phyloP scores from a whole-genome alignment of 1,284 basidiomycete species.

The Cutaneotrichosporon dermatis region DNA sequence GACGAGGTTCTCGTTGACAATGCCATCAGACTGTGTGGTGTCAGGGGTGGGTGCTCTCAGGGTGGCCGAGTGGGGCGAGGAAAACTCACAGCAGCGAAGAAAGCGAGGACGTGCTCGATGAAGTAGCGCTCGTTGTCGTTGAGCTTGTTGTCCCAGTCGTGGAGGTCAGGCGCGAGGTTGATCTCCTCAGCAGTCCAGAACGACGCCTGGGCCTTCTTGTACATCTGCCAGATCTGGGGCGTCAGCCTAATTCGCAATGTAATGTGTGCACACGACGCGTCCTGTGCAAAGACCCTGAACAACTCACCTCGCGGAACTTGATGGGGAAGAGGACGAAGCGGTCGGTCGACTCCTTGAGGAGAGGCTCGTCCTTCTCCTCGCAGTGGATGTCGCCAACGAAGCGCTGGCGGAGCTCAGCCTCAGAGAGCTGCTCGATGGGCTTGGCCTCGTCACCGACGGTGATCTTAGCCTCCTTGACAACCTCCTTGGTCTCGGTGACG shows the following conservation, averaged over 20 bases:
- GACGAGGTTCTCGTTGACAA: slow-evolving; percentile 95
- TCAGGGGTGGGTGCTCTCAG: no score
- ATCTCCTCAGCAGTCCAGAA: slow-evolving; percentile 99
- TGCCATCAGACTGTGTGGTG: slow-evolving; percentile 68
- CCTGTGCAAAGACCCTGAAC: neutral
- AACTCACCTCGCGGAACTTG: slow-evolving; percentile 77
- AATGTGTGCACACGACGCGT: neutral
- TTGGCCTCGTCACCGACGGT: neutral
- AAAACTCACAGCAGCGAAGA: slow-evolving; percentile 41
- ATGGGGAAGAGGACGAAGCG: slow-evolving; percentile 89
- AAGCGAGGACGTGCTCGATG: slow-evolving; percentile 92
- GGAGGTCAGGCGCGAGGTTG: slow-evolving; percentile 87
- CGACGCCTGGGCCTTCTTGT: slow-evolving; percentile 69
- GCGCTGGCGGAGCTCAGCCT: slow-evolving; percentile 39
- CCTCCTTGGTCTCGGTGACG: slow-evolving; percentile 27
- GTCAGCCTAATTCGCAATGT: neutral
- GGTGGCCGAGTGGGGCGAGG: no score
- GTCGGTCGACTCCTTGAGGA: slow-evolving; percentile 65
- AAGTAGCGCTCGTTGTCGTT: slow-evolving; percentile 94
- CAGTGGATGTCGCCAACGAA: slow-evolving; percentile 53
- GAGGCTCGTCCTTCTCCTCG: slow-evolving; percentile 65
- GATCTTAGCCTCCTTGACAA: slow-evolving; percentile 1
- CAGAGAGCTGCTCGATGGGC: slow-evolving; percentile 6
- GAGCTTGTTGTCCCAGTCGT: slow-evolving; percentile 89
- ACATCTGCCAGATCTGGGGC: slow-evolving; percentile 87